phyloP scores from a whole-genome alignment of 805 yeast species.

The Suhomyces emberorum region DNA sequence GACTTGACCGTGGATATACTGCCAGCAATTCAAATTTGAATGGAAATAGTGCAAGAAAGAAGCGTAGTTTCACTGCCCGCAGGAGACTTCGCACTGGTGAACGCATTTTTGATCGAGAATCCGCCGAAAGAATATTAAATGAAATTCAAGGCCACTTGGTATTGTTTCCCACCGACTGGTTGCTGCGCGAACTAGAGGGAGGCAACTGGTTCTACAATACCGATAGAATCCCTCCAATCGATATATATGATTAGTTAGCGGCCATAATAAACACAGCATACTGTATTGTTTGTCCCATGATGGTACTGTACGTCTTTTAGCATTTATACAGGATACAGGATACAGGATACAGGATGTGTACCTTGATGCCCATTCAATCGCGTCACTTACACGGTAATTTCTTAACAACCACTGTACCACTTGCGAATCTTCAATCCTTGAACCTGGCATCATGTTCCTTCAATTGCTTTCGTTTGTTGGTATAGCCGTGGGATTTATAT shows the following conservation, averaged over 20 bases:
- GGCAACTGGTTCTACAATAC: conserved; percentile 95
- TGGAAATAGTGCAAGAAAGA: conserved; percentile 14
- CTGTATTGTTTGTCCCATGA: too few relatives aligned
- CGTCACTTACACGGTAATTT: too few relatives aligned
- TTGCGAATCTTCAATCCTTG: too few relatives aligned
- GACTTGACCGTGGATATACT: neutral
- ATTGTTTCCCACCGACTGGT: conserved; percentile 90
- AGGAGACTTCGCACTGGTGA: conserved; percentile 38
- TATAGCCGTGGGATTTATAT: conserved; percentile 36
- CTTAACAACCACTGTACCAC: too few relatives aligned
- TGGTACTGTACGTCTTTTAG: too few relatives aligned
- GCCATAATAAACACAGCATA: too few relatives aligned
- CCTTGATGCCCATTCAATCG: too few relatives aligned
- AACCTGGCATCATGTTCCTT: conserved; percentile 38
- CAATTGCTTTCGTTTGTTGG: conserved; percentile 39
- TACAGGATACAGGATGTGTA: too few relatives aligned
- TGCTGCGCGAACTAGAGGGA: conserved; percentile 77
- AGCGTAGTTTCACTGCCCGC: conserved; percentile 35
- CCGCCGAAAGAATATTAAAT: conserved; percentile 69
- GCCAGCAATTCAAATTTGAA: neutral
- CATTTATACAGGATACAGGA: too few relatives aligned
- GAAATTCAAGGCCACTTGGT: conserved; percentile 86
- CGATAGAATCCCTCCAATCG: conserved; percentile 92
- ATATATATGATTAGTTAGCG: conserved; percentile 56
- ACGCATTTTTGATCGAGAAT: conserved; percentile 62